These are phyloP conservation scores for Sindora glabra DNA, from an alignment of 306 rosid species.

Conservation along the genomic window DNA sequence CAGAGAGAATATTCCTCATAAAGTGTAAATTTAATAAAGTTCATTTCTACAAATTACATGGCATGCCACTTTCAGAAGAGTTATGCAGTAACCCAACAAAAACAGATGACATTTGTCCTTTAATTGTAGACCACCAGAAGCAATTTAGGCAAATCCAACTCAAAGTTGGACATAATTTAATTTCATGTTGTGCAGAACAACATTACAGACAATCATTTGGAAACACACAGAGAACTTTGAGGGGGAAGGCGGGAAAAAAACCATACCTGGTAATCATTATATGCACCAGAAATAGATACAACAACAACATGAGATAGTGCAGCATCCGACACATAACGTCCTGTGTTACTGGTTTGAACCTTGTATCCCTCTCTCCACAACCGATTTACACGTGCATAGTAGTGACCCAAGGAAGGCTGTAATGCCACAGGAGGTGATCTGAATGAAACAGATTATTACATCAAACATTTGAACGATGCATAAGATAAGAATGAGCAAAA, in stretches of 20 bases:
- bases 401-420: slow-evolving; percentile 93
- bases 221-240: no score
- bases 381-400: slow-evolving; percentile 67
- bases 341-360: slow-evolving; percentile 51
- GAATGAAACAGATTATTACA: slow-evolving; percentile 38
- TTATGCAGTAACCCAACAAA: background rate
- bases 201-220: background rate
- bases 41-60: slow-evolving; percentile 6
- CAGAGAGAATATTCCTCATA: background rate
- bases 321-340: slow-evolving; percentile 60
- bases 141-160: slow-evolving; percentile 6
- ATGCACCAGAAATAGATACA: slow-evolving; percentile 84
- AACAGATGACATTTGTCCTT: background rate
- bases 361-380: slow-evolving; percentile 87
- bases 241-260: background rate
- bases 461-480: slow-evolving; percentile 29
- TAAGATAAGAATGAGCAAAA: slow-evolving; percentile 9
- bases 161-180: background rate
- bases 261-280: slow-evolving; percentile 84
- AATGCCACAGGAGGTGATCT: slow-evolving; percentile 96
- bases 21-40: background rate
- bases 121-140: background rate
- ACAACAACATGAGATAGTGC: slow-evolving; percentile 73
- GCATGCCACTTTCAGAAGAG: background rate
- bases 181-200: background rate